These are phyloP conservation scores for Tolypocladium paradoxum DNA, from an alignment of 2,329 filamentous ascomycete genomes.

Conservation along the genomic window DNA sequence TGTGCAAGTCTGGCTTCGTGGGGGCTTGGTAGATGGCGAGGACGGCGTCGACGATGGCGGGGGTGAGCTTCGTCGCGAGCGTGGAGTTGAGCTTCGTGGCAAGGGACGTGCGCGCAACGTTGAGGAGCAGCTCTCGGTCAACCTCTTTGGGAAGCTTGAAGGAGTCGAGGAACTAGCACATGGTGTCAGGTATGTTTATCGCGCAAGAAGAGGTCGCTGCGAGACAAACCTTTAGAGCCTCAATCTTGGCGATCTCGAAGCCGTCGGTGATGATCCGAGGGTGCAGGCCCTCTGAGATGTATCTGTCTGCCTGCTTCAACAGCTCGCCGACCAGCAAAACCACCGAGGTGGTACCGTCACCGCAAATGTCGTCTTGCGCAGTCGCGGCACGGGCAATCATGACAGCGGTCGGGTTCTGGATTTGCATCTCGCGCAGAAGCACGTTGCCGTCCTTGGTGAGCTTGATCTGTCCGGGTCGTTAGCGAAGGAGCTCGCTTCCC, in stretches of 20 bases:
- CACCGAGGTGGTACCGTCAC: slow-evolving; percentile 94
- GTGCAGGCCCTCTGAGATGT: slow-evolving; percentile 94
- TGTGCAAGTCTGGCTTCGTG: slow-evolving; percentile 91
- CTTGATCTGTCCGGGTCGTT: slow-evolving; percentile 60
- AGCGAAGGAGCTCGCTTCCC: slow-evolving; percentile 15
- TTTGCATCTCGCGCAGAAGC: slow-evolving; percentile 70
- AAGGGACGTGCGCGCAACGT: slow-evolving; percentile 86
- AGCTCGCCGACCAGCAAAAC: slow-evolving; percentile 93
- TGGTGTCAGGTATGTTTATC: not conserved
- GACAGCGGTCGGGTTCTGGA: slow-evolving; percentile 95
- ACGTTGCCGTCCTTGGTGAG: slow-evolving; percentile 98
- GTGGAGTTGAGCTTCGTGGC: slow-evolving; percentile 88
- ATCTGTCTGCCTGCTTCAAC: slow-evolving; percentile 92
- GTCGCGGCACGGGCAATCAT: slow-evolving; percentile 78
- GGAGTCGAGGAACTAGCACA: slow-evolving; percentile 70
- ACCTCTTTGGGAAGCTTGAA: slow-evolving; percentile 87
- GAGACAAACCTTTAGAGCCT: slow-evolving; percentile 64
- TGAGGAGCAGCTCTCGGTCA: slow-evolving; percentile 87
- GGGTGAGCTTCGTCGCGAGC: slow-evolving; percentile 82
- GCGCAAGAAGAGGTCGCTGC: not conserved
- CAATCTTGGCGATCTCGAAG: slow-evolving; percentile 91
- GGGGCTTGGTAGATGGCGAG: slow-evolving; percentile 85
- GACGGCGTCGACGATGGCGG: slow-evolving; percentile 92
- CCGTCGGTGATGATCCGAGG: slow-evolving; percentile 94
- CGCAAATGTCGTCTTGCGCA: slow-evolving; percentile 95